These are phyloP conservation scores for Marasmius tenuissimus DNA, from an alignment of 1,284 basidiomycete genomes.

Conservation along the genomic window DNA sequence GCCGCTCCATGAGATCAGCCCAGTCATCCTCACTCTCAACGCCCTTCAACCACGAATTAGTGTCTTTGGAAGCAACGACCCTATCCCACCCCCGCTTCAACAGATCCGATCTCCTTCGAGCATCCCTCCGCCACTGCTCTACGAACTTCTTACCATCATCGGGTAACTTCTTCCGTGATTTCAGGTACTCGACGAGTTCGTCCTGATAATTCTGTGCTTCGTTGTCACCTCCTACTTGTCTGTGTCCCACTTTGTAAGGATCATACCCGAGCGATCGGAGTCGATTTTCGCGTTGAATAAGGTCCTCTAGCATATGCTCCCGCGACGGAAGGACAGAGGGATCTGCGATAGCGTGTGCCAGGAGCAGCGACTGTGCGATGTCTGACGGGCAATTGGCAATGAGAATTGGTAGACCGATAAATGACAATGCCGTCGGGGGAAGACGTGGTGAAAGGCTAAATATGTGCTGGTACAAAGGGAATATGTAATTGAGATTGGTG, in stretches of 20 bases:
- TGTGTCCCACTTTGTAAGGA: constrained; percentile 51
- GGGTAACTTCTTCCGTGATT: constrained; percentile 38
- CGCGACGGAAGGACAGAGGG: constrained; percentile 39
- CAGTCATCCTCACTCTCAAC: constrained; percentile 45
- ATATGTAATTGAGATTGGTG: constrained; percentile 53
- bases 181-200: constrained; percentile 42
- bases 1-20: constrained; percentile 45
- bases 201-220: constrained; percentile 48
- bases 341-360: constrained; percentile 44
- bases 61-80: constrained; percentile 18
- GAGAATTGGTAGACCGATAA: constrained; percentile 43
- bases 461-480: constrained; percentile 53
- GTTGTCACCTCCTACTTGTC: constrained; percentile 34
- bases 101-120: constrained; percentile 32
- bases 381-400: constrained; percentile 52
- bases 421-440: constrained; percentile 51
- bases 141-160: constrained; percentile 45
- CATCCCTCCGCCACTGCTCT: constrained; percentile 46
- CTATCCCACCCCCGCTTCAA: constrained; percentile 42
- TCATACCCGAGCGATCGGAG: constrained; percentile 41
- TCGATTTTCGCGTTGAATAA: constrained; percentile 39
- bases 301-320: constrained; percentile 37
- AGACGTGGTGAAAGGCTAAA: constrained; percentile 46
- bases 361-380: constrained; percentile 48
- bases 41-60: constrained; percentile 20